Percentiles rank a stretch among this genome's conserved stretches.
Conservation (phyloP, 345 rosid species). For the Turritis glabra region DNA sequence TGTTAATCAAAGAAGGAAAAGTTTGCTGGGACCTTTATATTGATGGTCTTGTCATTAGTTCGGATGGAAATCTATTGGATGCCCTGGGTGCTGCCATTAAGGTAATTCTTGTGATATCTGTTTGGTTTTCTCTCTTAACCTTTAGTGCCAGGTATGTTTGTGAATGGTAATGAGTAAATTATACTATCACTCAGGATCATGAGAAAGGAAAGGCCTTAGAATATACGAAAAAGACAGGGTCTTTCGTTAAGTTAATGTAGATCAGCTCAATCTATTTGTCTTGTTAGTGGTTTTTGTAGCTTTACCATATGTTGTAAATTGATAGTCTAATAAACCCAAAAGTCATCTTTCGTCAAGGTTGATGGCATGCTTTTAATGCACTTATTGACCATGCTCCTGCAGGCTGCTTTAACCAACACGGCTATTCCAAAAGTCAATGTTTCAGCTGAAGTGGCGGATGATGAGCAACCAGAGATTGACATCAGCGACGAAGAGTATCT, state of each 20-base stretch:
- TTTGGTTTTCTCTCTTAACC: background rate
- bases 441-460: slow-evolving; percentile 51
- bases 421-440: slow-evolving; percentile 80
- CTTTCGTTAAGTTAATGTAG: background rate
- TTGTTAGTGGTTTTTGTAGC: background rate
- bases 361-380: background rate
- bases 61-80: slow-evolving; percentile 86
- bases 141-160: background rate
- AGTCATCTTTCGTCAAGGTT: background rate
- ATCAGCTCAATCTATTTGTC: background rate
- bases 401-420: slow-evolving; percentile 96
- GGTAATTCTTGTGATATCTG: slow-evolving; percentile 42
- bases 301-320: background rate
- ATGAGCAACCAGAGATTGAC: slow-evolving; percentile 89
- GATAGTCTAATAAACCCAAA: background rate
- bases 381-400: slow-evolving; percentile 28
- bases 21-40: slow-evolving; percentile 93
- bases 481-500: slow-evolving; percentile 93
- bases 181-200: background rate
- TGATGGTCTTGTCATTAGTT: slow-evolving; percentile 82
- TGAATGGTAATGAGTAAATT: background rate
- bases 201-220: background rate
- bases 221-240: background rate
- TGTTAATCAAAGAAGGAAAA: slow-evolving; percentile 77
- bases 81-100: slow-evolving; percentile 83